These are phyloP conservation scores for Trametes coccinea DNA, from an alignment of 768 basidiomycete genomes.

Conservation along the genomic window DNA sequence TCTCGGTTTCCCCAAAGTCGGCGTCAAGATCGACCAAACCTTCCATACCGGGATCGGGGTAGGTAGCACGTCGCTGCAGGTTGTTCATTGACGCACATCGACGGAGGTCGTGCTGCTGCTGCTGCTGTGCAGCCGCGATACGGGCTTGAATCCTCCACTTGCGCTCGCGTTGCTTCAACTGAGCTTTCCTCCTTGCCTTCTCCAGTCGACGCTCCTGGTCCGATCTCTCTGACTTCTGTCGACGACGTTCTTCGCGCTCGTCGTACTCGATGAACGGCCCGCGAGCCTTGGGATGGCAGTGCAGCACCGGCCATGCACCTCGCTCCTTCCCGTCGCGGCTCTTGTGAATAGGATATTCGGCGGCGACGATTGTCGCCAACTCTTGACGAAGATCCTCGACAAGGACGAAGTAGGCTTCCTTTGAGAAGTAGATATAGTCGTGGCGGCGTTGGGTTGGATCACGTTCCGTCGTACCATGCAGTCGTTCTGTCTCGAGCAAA, in stretches of 20 bases:
- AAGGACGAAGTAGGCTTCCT: constrained; percentile 75
- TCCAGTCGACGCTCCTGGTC: constrained; percentile 42
- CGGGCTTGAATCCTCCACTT: constrained; percentile 20
- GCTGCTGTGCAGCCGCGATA: constrained; percentile 34
- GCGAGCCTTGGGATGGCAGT: constrained; percentile 72
- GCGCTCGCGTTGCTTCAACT: constrained; percentile 37
- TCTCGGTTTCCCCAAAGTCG: constrained; percentile 38
- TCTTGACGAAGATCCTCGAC: constrained; percentile 89
- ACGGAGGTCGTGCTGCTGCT: constrained; percentile 56
- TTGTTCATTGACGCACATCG: constrained; percentile 77
- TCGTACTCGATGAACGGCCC: constrained; percentile 79
- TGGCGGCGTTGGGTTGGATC: constrained; percentile 87
- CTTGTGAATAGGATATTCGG: constrained; percentile 71
- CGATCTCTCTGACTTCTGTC: constrained; percentile 49
- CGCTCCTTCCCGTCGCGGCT: constrained; percentile 52
- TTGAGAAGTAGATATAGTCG: constrained; percentile 85
- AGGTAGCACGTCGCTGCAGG: constrained; percentile 55
- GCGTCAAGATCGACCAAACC: constrained; percentile 45
- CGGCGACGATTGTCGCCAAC: constrained; percentile 78
- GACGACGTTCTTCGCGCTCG: constrained; percentile 67
- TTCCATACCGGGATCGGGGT: constrained; percentile 41
- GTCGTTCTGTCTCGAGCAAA: constrained; percentile 76
- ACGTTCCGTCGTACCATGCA: constrained; percentile 85
- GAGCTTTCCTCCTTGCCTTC: constrained; percentile 42
- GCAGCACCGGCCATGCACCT: constrained; percentile 79